phyloP scores from a whole-genome alignment of 352 stramenopile species.

The Pythium phragmitis region DNA sequence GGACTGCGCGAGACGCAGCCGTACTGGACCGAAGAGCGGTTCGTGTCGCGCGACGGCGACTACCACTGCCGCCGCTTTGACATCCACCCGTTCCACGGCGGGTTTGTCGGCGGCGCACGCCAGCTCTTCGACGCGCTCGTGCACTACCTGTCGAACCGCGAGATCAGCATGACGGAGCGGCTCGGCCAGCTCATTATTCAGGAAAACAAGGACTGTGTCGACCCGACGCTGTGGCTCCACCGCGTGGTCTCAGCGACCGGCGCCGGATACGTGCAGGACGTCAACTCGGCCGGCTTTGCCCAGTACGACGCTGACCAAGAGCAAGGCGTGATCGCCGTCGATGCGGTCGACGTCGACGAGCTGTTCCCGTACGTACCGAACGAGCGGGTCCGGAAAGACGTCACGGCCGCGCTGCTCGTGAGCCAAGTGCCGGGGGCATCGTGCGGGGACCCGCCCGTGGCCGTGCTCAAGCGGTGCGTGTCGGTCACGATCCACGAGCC shows the following conservation, averaged over 20 bases:
- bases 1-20: neutral
- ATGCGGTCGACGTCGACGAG: conserved; percentile 45
- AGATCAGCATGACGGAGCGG: conserved; percentile 49
- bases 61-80: conserved; percentile 27
- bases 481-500: conserved; percentile 18
- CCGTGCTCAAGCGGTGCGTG: conserved; percentile 13
- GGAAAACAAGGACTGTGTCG: conserved; percentile 41
- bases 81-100: conserved; percentile 41
- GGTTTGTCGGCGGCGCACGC: conserved; percentile 12
- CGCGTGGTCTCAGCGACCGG: conserved; percentile 35
- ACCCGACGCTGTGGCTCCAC: conserved; percentile 35
- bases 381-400: conserved; percentile 32
- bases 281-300: conserved; percentile 23
- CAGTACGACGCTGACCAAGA: conserved; percentile 25
- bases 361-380: conserved; percentile 42
- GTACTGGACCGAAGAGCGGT: conserved; percentile 18
- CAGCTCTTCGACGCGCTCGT: conserved; percentile 40
- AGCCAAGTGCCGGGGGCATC: neutral
- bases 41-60: conserved; percentile 5
- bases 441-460: neutral
- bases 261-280: conserved; percentile 14
- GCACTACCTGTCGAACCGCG: conserved; percentile 47
- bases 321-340: conserved; percentile 29
- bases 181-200: conserved; percentile 45
- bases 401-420: conserved; percentile 16